Evolutionary conservation across 2,329 filamentous ascomycete species (phyloP), one percentile per base, ranked within the genome.

Genomic region (Fusarium kyushuense): DNA sequence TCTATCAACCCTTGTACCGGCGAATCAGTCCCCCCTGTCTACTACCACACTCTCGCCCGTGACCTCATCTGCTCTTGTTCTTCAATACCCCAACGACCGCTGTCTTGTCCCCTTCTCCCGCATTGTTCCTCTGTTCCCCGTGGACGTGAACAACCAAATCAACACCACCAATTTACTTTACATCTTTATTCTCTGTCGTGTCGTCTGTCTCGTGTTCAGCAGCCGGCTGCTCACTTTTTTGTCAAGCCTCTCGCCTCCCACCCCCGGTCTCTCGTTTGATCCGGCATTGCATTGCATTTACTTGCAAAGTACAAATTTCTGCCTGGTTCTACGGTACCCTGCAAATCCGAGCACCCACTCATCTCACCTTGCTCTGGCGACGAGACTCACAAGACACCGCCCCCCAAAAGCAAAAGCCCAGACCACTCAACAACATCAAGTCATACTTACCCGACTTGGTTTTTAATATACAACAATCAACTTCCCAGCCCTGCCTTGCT

Each of bases 51-150:
- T 56, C 64, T 56, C 43, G 69, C 72, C 71, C 72, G 72, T 74
- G 72, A 74, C 72, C 71, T 74, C 72, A 74, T 74, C 54, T 63
- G 56, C 57, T 64, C 60, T 56, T 67, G 69, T 70, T 73, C 71
- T 74, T 73, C 65, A 71, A 71, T 49, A 64, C 65, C 70, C 67
- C 70, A 64, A 64, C 58, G 55, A 63, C 72, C 51, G 58, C 53
- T 70, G 62, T 63, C 59, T 58, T 68, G 62, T 63, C 59, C 56
- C 32, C 58, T 55, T 65, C 63, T 74, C 63, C 62, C 58, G 60
- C 67, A 70, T 74, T 70, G 72, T 73, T 72, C 69, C 61, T 65
- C 63, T 70, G 72, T 65, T 74, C 70, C 69, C 62, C 51, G 71
- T 65, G 69, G 69, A 74, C 72, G 58, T 67, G 70, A 70, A 73